Evolutionary conservation across 495 filamentous ascomycete genomes (phyloP).

Genomic region (Penicillium daleae): DNA sequence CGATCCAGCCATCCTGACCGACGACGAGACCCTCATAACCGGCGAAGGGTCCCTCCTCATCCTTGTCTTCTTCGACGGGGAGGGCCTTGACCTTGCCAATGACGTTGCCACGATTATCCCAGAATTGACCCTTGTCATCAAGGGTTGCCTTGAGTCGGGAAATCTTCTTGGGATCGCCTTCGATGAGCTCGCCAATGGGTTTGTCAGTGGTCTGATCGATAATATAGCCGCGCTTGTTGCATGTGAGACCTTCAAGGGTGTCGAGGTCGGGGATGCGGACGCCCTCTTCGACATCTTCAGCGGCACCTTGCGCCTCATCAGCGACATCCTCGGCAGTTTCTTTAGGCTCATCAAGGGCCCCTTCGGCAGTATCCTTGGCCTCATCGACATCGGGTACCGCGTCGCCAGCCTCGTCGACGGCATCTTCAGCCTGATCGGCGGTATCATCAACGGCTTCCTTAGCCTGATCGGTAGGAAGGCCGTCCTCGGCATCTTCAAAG

Average conservation of each 20-base stretch:
- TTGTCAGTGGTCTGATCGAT: constrained; percentile 54
- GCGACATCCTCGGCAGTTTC: constrained; percentile 31
- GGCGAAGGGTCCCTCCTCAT: constrained; percentile 64
- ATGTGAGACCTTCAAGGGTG: constrained; percentile 61
- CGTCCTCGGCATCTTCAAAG: constrained; percentile 42
- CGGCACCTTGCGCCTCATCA: constrained; percentile 36
- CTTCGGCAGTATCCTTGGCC: constrained; percentile 31
- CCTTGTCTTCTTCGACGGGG: constrained; percentile 57
- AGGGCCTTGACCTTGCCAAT: constrained; percentile 62
- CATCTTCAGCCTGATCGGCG: constrained; percentile 37
- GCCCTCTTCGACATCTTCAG: constrained; percentile 41
- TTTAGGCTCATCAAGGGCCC: constrained; percentile 31
- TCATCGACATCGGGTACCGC: constrained; percentile 29
- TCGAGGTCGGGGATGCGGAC: constrained; percentile 57
- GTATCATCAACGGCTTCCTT: constrained; percentile 41
- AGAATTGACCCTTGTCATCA: constrained; percentile 66
- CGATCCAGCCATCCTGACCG: constrained; percentile 60
- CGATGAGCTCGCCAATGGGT: constrained; percentile 60
- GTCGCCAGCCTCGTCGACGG: constrained; percentile 24
- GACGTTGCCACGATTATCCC: constrained; percentile 61
- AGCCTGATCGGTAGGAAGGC: constrained; percentile 24
- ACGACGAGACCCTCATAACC: constrained; percentile 66
- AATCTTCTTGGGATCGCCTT: constrained; percentile 64
- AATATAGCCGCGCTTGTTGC: constrained; percentile 66
- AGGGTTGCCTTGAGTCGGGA: constrained; percentile 56